These are phyloP conservation scores for Inosperma sp. DNA, from an alignment of 768 basidiomycete species.

Conservation along the genomic window DNA sequence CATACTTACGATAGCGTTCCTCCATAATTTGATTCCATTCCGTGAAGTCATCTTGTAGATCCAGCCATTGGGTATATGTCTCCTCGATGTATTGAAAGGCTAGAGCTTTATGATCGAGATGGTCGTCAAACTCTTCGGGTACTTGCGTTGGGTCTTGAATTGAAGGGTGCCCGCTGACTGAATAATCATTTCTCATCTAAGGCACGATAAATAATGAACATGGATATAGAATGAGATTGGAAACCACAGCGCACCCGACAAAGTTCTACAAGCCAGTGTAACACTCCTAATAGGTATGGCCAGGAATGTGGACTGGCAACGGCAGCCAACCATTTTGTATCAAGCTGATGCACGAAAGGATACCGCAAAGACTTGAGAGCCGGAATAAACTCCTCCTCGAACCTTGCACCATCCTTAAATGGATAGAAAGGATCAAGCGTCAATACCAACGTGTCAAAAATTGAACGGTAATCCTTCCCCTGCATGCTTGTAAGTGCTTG, in stretches of 20 bases:
- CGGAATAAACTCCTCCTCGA: conserved; percentile 80
- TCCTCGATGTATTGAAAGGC: conserved; percentile 71
- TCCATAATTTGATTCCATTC: conserved; percentile 70
- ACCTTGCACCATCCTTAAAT: conserved; percentile 42
- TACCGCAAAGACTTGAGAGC: conserved; percentile 75
- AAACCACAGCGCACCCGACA: conserved; percentile 64
- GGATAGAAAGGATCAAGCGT: conserved; percentile 68
- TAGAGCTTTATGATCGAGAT: conserved; percentile 67
- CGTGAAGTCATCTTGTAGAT: conserved; percentile 60
- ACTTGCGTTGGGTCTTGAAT: conserved; percentile 56
- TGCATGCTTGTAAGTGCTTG: conserved; percentile 73
- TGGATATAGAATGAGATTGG: background rate
- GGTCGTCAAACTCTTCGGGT: conserved; percentile 73
- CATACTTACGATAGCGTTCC: conserved; percentile 64
- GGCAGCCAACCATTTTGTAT: conserved; percentile 82
- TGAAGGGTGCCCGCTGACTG: conserved; percentile 62
- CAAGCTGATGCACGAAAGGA: conserved; percentile 73
- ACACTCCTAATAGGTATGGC: conserved; percentile 80
- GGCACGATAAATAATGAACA: conserved; percentile 15
- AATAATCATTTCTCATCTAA: conserved; percentile 42
- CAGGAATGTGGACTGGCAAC: conserved; percentile 91
- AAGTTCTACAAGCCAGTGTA: conserved; percentile 90
- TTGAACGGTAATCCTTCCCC: conserved; percentile 78
- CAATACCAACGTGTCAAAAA: conserved; percentile 74
- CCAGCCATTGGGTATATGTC: conserved; percentile 65